Percentiles rank a stretch among this genome's conserved stretches.
Evolutionary conservation across 306 rosid genomes (phyloP).

Genomic region (Rosa multiflora): DNA sequence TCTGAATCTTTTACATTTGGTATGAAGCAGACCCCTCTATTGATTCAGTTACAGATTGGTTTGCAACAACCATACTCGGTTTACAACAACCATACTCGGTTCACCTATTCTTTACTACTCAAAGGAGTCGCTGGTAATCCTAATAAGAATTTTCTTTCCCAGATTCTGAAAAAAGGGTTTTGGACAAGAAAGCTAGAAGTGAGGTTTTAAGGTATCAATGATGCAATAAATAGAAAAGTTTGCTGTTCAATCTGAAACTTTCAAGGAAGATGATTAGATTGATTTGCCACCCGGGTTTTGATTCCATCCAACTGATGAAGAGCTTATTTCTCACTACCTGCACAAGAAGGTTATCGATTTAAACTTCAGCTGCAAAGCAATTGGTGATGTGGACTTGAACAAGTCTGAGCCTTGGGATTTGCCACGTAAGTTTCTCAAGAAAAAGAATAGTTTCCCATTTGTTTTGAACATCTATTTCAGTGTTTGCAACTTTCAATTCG

Average conservation of each 20-base stretch:
- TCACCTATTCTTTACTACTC: conserved; percentile 83
- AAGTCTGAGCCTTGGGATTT: conserved; percentile 98
- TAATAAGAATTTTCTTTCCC: neutral
- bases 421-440: conserved; percentile 55
- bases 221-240: conserved; percentile 46
- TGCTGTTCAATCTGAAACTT: conserved; percentile 8
- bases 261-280: conserved; percentile 51
- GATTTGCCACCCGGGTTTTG: conserved; percentile 90
- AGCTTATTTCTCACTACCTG: conserved; percentile 83
- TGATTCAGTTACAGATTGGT: conserved; percentile 84
- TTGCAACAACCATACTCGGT: conserved; percentile 64
- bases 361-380: conserved; percentile 62
- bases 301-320: conserved; percentile 96
- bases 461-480: neutral
- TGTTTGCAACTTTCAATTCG: neutral
- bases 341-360: conserved; percentile 59
- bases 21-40: conserved; percentile 58
- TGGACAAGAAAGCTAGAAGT: neutral
- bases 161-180: neutral
- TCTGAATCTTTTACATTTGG: conserved; percentile 38
- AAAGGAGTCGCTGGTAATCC: conserved; percentile 71
- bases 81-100: no score
- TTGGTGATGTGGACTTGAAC: conserved; percentile 95
- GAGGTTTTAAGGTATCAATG: conserved; percentile 6
- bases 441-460: no score